Evolutionary conservation across 2,329 filamentous ascomycete species (phyloP).

Genomic region (Xylaria digitata): DNA sequence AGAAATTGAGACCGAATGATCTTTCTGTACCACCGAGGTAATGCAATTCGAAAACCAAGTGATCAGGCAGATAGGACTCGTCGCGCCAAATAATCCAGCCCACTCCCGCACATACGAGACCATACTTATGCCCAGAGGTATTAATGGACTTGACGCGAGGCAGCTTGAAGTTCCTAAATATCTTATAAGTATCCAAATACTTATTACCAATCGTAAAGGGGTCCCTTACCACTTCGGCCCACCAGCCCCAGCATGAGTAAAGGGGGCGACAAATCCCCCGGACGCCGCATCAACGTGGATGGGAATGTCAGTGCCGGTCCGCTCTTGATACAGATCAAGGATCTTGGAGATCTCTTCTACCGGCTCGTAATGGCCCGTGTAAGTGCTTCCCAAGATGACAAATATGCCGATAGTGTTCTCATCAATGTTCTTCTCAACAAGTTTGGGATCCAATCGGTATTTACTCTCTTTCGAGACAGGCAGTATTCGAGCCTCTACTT

Average conservation of each 20-base stretch:
- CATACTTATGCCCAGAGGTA: constrained; percentile 68
- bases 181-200: constrained; percentile 1
- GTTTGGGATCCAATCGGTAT: constrained; percentile 70
- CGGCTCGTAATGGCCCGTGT: constrained; percentile 79
- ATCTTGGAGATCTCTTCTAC: constrained; percentile 75
- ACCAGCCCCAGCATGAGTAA: constrained; percentile 65
- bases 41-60: constrained; percentile 76
- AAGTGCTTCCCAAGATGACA: constrained; percentile 77
- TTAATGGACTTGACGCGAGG: constrained; percentile 76
- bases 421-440: constrained; percentile 74
- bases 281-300: constrained; percentile 74
- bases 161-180: constrained; percentile 66
- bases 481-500: constrained; percentile 74
- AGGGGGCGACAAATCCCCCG: constrained; percentile 71
- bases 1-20: constrained; percentile 79
- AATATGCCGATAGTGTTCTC: constrained; percentile 84
- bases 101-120: constrained; percentile 71
- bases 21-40: constrained; percentile 79
- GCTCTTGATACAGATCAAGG: constrained; percentile 70
- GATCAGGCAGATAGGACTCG: constrained; percentile 71
- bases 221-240: constrained; percentile 65
- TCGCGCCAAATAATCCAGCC: constrained; percentile 79
- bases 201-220: not conserved
- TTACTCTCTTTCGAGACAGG: constrained; percentile 71
- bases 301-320: constrained; percentile 72